Conservation (phyloP, 192 early-diverging fungal species). For the Spizellomyces sp. region DNA sequence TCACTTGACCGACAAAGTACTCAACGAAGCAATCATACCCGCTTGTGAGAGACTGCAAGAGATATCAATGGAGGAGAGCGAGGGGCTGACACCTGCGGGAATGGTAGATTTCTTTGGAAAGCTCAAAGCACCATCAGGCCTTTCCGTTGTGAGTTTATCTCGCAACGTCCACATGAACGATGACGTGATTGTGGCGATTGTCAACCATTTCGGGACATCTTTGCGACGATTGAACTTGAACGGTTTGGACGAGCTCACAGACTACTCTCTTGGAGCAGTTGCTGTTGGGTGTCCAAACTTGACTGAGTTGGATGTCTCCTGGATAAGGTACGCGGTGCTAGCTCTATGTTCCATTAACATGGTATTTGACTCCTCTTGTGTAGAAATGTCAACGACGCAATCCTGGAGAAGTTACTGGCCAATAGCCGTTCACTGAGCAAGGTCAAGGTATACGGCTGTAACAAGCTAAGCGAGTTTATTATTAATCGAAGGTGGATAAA, state of each 20-base stretch:
- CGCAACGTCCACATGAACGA: slow-evolving; percentile 73
- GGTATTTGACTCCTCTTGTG: not conserved
- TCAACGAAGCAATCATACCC: slow-evolving; percentile 56
- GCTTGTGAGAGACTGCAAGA: slow-evolving; percentile 63
- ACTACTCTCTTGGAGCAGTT: slow-evolving; percentile 52
- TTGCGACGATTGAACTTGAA: slow-evolving; percentile 66
- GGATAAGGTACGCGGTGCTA: slow-evolving; percentile 47
- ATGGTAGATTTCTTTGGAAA: slow-evolving; percentile 49
- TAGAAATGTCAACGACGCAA: slow-evolving; percentile 68
- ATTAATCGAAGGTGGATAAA: slow-evolving; percentile 28
- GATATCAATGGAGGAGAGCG: slow-evolving; percentile 66
- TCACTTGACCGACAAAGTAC: slow-evolving; percentile 50
- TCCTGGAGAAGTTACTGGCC: slow-evolving; percentile 61
- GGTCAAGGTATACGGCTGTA: slow-evolving; percentile 77
- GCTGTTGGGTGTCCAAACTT: slow-evolving; percentile 43
- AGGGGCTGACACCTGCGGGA: slow-evolving; percentile 61
- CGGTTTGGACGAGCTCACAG: slow-evolving; percentile 70
- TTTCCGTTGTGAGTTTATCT: slow-evolving; percentile 58
- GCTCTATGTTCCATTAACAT: not conserved
- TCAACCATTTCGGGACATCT: slow-evolving; percentile 46
- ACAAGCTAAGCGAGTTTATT: slow-evolving; percentile 53
- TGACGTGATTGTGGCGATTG: slow-evolving; percentile 54
- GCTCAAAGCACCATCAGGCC: slow-evolving; percentile 34
- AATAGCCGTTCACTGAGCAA: slow-evolving; percentile 49
- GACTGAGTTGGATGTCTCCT: slow-evolving; percentile 68